phyloP scores from a whole-genome alignment of 495 filamentous ascomycete species.

The Daldinia decipiens region DNA sequence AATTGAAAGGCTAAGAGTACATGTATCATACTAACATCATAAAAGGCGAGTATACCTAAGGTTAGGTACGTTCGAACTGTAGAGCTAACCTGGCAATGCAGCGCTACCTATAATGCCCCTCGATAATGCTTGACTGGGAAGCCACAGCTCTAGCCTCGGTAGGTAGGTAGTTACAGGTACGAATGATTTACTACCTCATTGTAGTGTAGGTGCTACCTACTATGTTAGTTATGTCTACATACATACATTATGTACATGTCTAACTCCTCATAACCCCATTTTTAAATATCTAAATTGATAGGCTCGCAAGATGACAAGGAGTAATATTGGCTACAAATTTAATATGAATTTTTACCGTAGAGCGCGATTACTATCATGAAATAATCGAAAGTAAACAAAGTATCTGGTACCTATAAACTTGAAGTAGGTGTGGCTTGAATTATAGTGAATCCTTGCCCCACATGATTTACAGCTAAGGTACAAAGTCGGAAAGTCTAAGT shows the following conservation, averaged over 20 bases:
- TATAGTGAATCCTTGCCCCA: background rate
- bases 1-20: background rate
- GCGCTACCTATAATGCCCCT: constrained; percentile 29
- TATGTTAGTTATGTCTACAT: too few species aligned
- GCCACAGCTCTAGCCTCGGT: constrained; percentile 36
- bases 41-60: background rate
- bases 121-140: constrained; percentile 14
- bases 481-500: background rate
- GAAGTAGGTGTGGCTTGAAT: constrained; percentile 1
- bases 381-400: background rate
- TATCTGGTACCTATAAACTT: background rate
- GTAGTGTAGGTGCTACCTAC: constrained; percentile 1
- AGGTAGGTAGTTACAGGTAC: constrained; percentile 20
- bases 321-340: background rate
- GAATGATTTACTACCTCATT: background rate
- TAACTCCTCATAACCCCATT: too few species aligned
- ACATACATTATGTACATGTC: too few species aligned
- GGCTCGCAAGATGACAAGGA: background rate
- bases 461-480: background rate
- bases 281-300: too few species aligned
- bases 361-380: too few species aligned
- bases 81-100: constrained; percentile 22
- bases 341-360: background rate
- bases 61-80: constrained; percentile 9
- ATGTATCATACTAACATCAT: background rate